Base-by-base conservation (phyloP, 78 protist genomes). In the Neovahlkampfia damariscottae region DNA sequence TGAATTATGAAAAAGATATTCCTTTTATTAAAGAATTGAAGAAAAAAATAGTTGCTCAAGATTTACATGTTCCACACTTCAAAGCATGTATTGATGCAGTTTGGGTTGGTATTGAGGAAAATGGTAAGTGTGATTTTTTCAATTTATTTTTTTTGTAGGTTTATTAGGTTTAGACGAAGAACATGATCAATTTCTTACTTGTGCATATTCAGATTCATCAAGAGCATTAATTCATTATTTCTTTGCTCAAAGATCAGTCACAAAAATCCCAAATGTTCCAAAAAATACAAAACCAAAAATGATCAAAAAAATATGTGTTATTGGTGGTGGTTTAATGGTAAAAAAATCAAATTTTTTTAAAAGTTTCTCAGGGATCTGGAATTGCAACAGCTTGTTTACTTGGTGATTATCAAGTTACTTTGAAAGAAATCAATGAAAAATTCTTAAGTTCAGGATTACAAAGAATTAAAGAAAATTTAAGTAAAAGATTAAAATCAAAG, bases 341-440 rank as follows among this genome's bases (percentile, higher is more conserved):
- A n/a, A n/a, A n/a, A n/a, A n/a, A n/a, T n/a, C n/a, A n/a, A n/a
- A n/a, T n/a, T n/a, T n/a, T n/a, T n/a, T n/a, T n/a, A n/a, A n/a
- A n/a, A n/a, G n/a, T n/a, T n/a, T n/a, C n/a, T n/a, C n/a, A n/a
- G n/a, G n/a, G 94, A 69, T 80, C 90, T 3, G 88, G 91, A 5
- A 79, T 86, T 9, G 91, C 88, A 40, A 90, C 78, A 87, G 78
- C n/a, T 40, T 79, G 10, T 59, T 77, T 38, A 8, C 0, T 70
- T 82, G 72, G 70, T 67, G 38, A 27, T n/a, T 5, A 74, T 8
- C 66, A 31, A 7, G 91, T 84, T 29, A 2, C 41, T 34, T 71
- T 87, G 50, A 38, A 77, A 79, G 93, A 89, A 76, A 5, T 50
- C n/a, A 3, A 9, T 31, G 19, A 68, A 30, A 73, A 70, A 62